These are phyloP conservation scores for Mallotus repandus DNA, from an alignment of 441 rosid genomes.

Conservation along the genomic window DNA sequence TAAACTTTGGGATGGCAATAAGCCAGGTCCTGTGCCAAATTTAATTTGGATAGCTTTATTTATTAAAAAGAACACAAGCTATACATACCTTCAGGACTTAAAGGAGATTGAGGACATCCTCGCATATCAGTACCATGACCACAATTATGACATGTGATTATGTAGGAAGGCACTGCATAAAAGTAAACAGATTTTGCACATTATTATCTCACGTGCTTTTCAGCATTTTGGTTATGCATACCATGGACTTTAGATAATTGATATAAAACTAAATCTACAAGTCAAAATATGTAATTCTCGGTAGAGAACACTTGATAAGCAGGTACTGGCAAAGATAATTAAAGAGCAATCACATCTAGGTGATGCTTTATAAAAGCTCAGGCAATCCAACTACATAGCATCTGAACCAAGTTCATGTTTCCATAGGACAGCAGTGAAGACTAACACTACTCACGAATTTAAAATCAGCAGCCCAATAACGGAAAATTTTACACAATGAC, in stretches of 20 bases:
- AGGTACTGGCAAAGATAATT: not conserved
- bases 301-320: not conserved
- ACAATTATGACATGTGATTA: constrained; percentile 77
- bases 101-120: constrained; percentile 91
- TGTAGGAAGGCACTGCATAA: constrained; percentile 77
- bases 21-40: not conserved
- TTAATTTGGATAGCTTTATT: not conserved
- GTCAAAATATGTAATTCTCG: not conserved
- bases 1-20: not conserved
- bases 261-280: not conserved
- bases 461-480: not conserved
- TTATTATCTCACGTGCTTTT: not conserved
- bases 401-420: not conserved
- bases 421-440: no score
- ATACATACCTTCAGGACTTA: constrained; percentile 66
- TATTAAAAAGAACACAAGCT: not conserved
- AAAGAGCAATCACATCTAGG: not conserved
- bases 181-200: not conserved
- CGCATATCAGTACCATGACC: constrained; percentile 94
- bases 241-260: not conserved
- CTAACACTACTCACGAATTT: not conserved
- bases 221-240: not conserved
- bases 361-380: not conserved
- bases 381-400: not conserved
- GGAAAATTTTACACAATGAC: not conserved